phyloP scores from a whole-genome alignment of 129 eudicot genomes.

The Flaveria bidentis region DNA sequence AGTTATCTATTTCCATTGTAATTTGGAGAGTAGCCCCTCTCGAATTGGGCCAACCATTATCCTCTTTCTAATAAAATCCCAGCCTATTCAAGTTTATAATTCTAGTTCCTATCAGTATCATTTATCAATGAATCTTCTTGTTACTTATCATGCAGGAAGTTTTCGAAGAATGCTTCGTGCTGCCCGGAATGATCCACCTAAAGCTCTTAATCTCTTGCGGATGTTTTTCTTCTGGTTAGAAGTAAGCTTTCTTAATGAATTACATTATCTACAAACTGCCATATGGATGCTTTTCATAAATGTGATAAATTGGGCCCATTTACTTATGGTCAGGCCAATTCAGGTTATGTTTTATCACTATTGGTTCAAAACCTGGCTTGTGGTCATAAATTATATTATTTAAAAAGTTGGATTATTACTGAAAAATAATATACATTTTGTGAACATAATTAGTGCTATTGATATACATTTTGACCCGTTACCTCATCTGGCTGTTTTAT shows the following conservation, averaged over 20 bases:
- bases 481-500: background rate
- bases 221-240: constrained; percentile 54
- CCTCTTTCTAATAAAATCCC: no score
- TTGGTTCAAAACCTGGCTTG: background rate
- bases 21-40: no score
- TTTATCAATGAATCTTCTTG: background rate
- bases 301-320: background rate
- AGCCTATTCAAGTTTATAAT: no score
- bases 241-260: constrained; percentile 28
- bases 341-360: background rate
- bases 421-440: background rate
- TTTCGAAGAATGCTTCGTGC: constrained; percentile 28
- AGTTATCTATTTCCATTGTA: no score
- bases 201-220: constrained; percentile 47
- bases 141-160: constrained; percentile 42
- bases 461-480: background rate
- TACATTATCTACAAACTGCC: background rate
- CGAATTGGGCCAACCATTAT: no score
- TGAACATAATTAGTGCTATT: background rate
- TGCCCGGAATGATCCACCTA: constrained; percentile 22
- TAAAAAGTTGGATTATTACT: background rate
- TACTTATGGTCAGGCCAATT: background rate
- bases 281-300: background rate
- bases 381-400: background rate
- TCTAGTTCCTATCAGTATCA: no score